These are phyloP conservation scores for Phytopythium aichiense DNA, from an alignment of 352 stramenopile species.

Conservation along the genomic window DNA sequence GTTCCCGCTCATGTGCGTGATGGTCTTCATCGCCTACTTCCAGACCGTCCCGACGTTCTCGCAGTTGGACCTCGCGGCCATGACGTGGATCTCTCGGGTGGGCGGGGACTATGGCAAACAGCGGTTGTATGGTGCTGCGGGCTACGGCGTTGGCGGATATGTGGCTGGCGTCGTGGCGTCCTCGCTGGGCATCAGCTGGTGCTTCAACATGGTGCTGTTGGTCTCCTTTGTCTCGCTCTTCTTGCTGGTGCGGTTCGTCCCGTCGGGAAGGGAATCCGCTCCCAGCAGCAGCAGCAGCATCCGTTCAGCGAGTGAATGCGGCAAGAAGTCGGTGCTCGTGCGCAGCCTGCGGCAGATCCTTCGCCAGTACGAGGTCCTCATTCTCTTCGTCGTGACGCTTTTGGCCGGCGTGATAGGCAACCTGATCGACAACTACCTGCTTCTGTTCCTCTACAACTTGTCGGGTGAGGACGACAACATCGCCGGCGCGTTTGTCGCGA, in stretches of 20 bases:
- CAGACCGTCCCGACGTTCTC: conserved; percentile 18
- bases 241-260: conserved; percentile 23
- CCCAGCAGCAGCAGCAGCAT: conserved; percentile 4
- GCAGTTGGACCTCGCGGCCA: conserved; percentile 30
- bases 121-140: conserved; percentile 32
- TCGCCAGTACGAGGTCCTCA: conserved; percentile 23
- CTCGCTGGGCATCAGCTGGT: conserved; percentile 24
- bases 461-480: conserved; percentile 27
- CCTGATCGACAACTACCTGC: conserved; percentile 38
- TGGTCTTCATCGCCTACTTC: conserved; percentile 31
- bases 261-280: conserved; percentile 1
- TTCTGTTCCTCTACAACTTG: conserved; percentile 44
- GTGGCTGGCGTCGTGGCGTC: conserved; percentile 23
- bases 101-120: conserved; percentile 44
- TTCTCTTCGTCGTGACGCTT: conserved; percentile 29
- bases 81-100: conserved; percentile 25
- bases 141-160: conserved; percentile 34
- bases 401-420: conserved; percentile 33
- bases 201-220: conserved; percentile 26
- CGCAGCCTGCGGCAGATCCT: conserved; percentile 19
- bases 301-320: background rate
- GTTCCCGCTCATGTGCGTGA: conserved; percentile 17
- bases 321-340: conserved; percentile 10
- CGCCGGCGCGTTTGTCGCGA: conserved; percentile 30
- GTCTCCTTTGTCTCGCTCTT: conserved; percentile 19